Evolutionary conservation across 495 filamentous ascomycete genomes (phyloP).

Genomic region (Friedmanniomyces simplex): DNA sequence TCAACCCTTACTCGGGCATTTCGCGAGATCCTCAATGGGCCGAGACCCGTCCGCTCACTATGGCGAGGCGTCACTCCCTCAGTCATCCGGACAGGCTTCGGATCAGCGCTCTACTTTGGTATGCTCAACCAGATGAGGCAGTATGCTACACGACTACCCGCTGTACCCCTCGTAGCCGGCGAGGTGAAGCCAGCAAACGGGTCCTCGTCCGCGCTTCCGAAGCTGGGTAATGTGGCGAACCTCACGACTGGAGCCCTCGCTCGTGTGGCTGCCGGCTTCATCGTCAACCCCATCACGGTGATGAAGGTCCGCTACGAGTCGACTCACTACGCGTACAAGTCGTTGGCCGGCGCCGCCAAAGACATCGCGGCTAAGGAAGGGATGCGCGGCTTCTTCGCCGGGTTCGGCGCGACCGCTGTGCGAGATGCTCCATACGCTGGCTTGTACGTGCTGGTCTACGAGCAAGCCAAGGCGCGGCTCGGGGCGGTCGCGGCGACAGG

Average conservation of each 20-base stretch:
- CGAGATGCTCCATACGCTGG: conserved; percentile 93
- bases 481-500: conserved; percentile 23
- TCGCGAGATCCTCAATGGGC: conserved; percentile 53
- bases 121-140: conserved; percentile 73
- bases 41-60: conserved; percentile 57
- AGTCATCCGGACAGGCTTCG: conserved; percentile 82
- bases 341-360: conserved; percentile 55
- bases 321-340: conserved; percentile 72
- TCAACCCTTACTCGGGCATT: conserved; percentile 59
- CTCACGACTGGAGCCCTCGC: conserved; percentile 74
- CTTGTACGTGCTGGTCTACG: conserved; percentile 89
- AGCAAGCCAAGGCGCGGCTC: conserved; percentile 67
- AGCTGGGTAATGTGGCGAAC: conserved; percentile 76
- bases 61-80: conserved; percentile 93
- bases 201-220: conserved; percentile 67
- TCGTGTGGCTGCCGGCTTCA: conserved; percentile 70
- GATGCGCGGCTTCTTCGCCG: conserved; percentile 75
- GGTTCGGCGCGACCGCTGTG: conserved; percentile 87
- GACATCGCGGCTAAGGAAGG: conserved; percentile 71
- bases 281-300: conserved; percentile 94
- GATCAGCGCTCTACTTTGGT: conserved; percentile 90
- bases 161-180: conserved; percentile 19
- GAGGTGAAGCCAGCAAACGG: conserved; percentile 1
- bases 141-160: conserved; percentile 28
- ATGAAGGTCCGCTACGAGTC: conserved; percentile 95